These are phyloP conservation scores for Kluyveromyces aestuarii DNA, from an alignment of 805 yeast genomes.

Conservation along the genomic window DNA sequence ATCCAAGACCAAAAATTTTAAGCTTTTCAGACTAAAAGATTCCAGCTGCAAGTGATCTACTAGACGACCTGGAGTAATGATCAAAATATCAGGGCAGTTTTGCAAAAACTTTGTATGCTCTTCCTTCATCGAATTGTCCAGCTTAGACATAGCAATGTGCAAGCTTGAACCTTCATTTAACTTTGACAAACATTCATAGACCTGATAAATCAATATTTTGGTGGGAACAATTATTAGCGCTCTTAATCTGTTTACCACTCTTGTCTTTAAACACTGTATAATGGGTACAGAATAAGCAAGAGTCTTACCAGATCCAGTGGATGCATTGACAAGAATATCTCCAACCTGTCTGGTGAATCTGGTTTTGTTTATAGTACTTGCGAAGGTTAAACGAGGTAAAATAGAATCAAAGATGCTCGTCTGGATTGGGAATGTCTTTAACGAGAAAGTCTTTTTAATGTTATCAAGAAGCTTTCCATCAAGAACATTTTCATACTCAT, in stretches of 20 bases:
- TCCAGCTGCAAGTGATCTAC: conserved; percentile 56
- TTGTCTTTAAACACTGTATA: conserved; percentile 50
- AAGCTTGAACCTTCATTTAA: conserved; percentile 62
- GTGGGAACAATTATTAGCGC: conserved; percentile 86
- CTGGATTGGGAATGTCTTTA: conserved; percentile 27
- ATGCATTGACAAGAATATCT: conserved; percentile 81
- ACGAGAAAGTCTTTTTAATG: conserved; percentile 18
- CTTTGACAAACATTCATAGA: conserved; percentile 49
- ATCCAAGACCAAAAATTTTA: conserved; percentile 62
- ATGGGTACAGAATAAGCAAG: conserved; percentile 82
- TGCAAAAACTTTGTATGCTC: conserved; percentile 45
- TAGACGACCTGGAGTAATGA: conserved; percentile 71
- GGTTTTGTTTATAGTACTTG: conserved; percentile 21
- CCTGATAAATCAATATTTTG: conserved; percentile 77
- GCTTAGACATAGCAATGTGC: conserved; percentile 40
- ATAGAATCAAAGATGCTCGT: conserved; percentile 20
- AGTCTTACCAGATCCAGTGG: conserved; percentile 96
- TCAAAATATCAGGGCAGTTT: conserved; percentile 54
- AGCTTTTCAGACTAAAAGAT: conserved; percentile 38
- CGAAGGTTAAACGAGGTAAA: conserved; percentile 18
- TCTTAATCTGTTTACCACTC: conserved; percentile 64
- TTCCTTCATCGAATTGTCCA: conserved; percentile 49
- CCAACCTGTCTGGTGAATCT: conserved; percentile 49
- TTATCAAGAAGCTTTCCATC: conserved; percentile 28
- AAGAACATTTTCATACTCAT: conserved; percentile 10